These are phyloP conservation scores for Phalaenopsis hybrid DNA, from an alignment of 116 monocot species.

Conservation along the genomic window DNA sequence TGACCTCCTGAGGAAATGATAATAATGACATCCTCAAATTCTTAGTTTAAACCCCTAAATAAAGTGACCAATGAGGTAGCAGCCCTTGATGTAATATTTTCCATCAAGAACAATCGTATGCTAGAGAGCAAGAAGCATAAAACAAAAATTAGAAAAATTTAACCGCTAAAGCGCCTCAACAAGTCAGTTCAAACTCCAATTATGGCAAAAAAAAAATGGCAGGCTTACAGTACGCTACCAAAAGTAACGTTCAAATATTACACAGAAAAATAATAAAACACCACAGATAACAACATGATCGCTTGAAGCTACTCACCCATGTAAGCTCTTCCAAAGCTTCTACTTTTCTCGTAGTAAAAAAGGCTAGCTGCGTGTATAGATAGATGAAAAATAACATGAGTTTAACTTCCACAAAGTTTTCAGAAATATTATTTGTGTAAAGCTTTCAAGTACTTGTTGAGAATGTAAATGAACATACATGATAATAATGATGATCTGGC, in stretches of 20 bases:
- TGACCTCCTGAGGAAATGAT: neutral
- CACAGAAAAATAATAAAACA: neutral
- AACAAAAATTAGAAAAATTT: neutral
- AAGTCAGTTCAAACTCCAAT: neutral
- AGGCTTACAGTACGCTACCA: neutral
- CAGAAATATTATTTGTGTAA: neutral
- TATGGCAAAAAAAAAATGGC: neutral
- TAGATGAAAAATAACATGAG: too few relatives aligned
- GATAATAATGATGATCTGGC: constrained; percentile 91
- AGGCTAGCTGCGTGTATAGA: constrained; percentile 59
- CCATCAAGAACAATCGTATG: neutral
- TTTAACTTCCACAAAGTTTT: too few relatives aligned
- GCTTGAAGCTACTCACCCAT: constrained; percentile 57
- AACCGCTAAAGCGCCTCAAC: neutral
- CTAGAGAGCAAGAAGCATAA: neutral
- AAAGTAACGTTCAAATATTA: neutral
- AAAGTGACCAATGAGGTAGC: neutral
- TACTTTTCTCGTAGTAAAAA: constrained; percentile 77
- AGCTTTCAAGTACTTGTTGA: neutral
- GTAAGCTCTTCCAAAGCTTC: constrained; percentile 87
- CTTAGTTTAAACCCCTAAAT: neutral
- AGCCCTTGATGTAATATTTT: neutral
- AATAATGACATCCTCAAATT: neutral
- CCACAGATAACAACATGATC: neutral
- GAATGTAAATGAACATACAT: constrained; percentile 38